Percentiles rank a stretch among this genome's conserved stretches.
Conservation (phyloP, 2,329 filamentous ascomycete species). For the Colletotrichum sp. region DNA sequence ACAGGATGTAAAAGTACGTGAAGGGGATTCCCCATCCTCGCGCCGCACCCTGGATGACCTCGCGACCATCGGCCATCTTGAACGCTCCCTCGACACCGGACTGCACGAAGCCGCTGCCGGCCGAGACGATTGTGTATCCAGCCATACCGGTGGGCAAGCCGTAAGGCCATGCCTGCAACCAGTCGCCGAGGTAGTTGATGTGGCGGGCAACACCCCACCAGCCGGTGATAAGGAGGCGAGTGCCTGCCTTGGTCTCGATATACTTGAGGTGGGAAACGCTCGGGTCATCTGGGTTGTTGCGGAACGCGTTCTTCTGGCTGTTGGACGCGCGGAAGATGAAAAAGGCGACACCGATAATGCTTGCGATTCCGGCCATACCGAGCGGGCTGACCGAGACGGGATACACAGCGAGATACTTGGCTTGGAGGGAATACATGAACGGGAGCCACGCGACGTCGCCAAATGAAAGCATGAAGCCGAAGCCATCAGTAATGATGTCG, state of each 20-base stretch:
- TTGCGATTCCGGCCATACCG: conserved; percentile 69
- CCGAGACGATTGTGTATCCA: conserved; percentile 75
- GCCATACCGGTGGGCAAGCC: conserved; percentile 85
- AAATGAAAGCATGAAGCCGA: conserved; percentile 94
- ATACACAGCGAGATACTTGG: conserved; percentile 82
- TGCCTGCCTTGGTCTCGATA: conserved; percentile 83
- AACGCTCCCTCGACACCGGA: conserved; percentile 55
- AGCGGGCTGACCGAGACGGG: conserved; percentile 77
- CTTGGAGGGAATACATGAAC: conserved; percentile 85
- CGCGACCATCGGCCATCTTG: conserved; percentile 63
- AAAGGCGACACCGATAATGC: conserved; percentile 76
- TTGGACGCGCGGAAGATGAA: conserved; percentile 94
- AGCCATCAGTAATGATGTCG: conserved; percentile 91
- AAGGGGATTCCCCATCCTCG: conserved; percentile 85
- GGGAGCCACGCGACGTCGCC: conserved; percentile 94
- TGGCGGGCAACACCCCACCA: conserved; percentile 95
- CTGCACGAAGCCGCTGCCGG: conserved; percentile 51
- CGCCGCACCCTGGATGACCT: conserved; percentile 74
- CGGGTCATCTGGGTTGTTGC: conserved; percentile 83
- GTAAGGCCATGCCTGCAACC: conserved; percentile 92
- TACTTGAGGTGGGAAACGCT: conserved; percentile 80
- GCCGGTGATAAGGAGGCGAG: conserved; percentile 80
- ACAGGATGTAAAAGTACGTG: conserved; percentile 94
- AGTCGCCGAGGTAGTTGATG: conserved; percentile 96
- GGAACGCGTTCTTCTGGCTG: conserved; percentile 93